These are phyloP conservation scores for Bipolaris oryzae DNA, from an alignment of 2,329 filamentous ascomycete genomes.

Conservation along the genomic window DNA sequence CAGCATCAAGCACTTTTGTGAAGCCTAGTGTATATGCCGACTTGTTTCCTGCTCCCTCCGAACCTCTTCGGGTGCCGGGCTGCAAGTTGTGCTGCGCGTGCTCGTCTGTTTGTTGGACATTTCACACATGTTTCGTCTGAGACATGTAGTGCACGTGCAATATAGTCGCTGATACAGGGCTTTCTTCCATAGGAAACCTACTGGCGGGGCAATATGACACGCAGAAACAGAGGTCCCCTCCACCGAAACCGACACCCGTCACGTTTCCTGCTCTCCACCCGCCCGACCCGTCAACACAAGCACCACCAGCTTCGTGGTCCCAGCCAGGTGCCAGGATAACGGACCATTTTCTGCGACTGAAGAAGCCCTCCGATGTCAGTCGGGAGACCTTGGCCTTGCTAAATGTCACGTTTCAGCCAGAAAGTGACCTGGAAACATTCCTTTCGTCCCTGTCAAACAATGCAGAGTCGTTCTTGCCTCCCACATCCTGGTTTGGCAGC, in stretches of 20 bases:
- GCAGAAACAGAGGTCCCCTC: slow-evolving; percentile 53
- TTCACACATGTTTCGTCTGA: slow-evolving; percentile 39
- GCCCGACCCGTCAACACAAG: slow-evolving; percentile 35
- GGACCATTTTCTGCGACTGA: slow-evolving; percentile 51
- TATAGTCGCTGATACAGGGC: slow-evolving; percentile 38
- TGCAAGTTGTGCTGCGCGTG: slow-evolving; percentile 1
- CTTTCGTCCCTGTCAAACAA: slow-evolving; percentile 41
- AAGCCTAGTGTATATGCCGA: background rate
- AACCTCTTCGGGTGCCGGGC: background rate
- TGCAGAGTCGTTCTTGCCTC: slow-evolving; percentile 48
- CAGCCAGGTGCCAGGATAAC: slow-evolving; percentile 50
- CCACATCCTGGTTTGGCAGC: slow-evolving; percentile 41
- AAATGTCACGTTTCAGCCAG: slow-evolving; percentile 50
- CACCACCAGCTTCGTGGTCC: slow-evolving; percentile 42
- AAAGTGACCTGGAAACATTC: slow-evolving; percentile 50
- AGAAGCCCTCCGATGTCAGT: slow-evolving; percentile 51
- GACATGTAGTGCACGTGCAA: slow-evolving; percentile 30
- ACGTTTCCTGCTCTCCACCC: slow-evolving; percentile 59
- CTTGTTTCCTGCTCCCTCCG: background rate
- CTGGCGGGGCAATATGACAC: slow-evolving; percentile 49
- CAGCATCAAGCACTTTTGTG: background rate
- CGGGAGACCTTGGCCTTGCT: slow-evolving; percentile 49
- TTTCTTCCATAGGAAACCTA: slow-evolving; percentile 38
- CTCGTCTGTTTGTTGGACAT: slow-evolving; percentile 22
- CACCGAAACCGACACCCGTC: slow-evolving; percentile 56